These are phyloP conservation scores for Xylariales sp. DNA, from an alignment of 2,329 filamentous ascomycete species.

Conservation along the genomic window DNA sequence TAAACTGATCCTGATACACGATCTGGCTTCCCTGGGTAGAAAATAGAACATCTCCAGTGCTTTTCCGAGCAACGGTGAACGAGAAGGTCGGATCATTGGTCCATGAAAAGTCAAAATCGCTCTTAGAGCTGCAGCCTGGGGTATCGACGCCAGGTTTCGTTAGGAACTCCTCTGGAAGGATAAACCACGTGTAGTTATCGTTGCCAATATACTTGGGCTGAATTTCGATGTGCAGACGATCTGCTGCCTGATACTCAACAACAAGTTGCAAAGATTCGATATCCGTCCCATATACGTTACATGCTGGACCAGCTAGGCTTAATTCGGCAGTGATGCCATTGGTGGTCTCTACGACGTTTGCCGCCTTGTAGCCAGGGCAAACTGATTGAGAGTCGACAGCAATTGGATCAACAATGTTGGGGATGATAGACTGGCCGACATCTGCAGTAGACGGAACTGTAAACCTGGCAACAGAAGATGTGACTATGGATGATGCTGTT, in stretches of 20 bases:
- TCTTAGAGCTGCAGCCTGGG: conserved; percentile 39
- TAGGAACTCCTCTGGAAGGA: conserved; percentile 60
- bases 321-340: conserved; percentile 65
- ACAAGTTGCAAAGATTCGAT: conserved; percentile 61
- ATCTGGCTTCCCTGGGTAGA: conserved; percentile 59
- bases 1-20: conserved; percentile 73
- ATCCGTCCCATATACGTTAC: conserved; percentile 77
- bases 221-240: conserved; percentile 69
- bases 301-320: conserved; percentile 62
- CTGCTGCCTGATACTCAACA: conserved; percentile 62
- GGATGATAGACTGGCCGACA: conserved; percentile 42
- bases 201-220: conserved; percentile 57
- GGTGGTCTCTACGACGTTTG: conserved; percentile 48
- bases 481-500: not conserved
- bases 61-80: conserved; percentile 58
- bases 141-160: conserved; percentile 45
- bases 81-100: conserved; percentile 57
- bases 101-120: conserved; percentile 52
- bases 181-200: conserved; percentile 62
- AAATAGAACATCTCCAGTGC: conserved; percentile 63
- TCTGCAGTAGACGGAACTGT: conserved; percentile 43
- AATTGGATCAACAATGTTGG: conserved; percentile 61
- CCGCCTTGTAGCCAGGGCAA: conserved; percentile 67
- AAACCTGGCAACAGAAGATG: conserved; percentile 23
- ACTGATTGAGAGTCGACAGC: conserved; percentile 59